phyloP scores from a whole-genome alignment of 2,329 filamentous ascomycete genomes.

The Fusarium metavorans region DNA sequence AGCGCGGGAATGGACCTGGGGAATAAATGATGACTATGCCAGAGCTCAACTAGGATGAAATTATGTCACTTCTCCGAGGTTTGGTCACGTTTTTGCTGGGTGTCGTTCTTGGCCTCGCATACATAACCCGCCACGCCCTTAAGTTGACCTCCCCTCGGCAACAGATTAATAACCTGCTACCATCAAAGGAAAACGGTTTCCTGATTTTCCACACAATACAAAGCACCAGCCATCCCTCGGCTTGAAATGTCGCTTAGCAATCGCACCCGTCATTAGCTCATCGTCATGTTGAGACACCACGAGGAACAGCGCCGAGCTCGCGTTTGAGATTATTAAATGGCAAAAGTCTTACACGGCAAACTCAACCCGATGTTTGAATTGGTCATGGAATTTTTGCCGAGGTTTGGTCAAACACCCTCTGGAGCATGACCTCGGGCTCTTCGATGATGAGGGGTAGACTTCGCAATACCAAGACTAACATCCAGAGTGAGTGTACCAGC shows the following conservation, averaged over 20 bases:
- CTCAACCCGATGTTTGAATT: neutral
- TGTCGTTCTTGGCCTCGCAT: neutral
- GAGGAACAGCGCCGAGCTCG: neutral
- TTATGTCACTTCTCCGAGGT: neutral
- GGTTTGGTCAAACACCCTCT: neutral
- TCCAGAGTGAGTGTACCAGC: neutral
- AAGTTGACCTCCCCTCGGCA: neutral
- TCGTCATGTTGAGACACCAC: neutral
- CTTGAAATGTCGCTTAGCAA: neutral
- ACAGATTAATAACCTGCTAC: neutral
- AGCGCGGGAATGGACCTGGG: neutral
- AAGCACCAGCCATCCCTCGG: neutral
- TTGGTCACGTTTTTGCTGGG: neutral
- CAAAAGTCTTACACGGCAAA: neutral
- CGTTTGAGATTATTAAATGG: neutral
- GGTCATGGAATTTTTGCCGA: neutral
- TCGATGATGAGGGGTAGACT: neutral
- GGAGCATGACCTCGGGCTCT: neutral
- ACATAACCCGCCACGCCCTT: neutral
- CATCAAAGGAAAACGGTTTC: neutral
- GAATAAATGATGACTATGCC: constrained; percentile 29
- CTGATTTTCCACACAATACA: neutral
- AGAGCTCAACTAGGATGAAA: neutral
- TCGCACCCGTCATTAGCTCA: neutral
- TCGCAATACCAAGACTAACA: neutral